These are phyloP conservation scores for Gilbertella persicaria DNA, from an alignment of 371 early-diverging fungal genomes.

Conservation along the genomic window DNA sequence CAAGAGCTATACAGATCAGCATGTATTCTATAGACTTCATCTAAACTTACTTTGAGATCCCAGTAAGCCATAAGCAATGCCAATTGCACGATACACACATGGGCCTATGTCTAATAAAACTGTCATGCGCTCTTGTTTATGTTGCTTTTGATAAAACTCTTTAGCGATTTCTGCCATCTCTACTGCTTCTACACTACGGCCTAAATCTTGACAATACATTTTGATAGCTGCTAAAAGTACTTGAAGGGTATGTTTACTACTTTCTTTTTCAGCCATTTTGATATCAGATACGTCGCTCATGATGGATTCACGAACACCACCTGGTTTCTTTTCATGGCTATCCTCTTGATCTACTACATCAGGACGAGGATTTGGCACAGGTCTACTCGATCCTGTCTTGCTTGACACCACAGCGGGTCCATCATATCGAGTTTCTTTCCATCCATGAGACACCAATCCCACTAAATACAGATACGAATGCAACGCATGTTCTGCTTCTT, in stretches of 20 bases:
- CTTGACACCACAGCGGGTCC: constrained; percentile 37
- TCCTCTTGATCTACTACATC: constrained; percentile 11
- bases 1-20: constrained; percentile 46
- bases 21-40: not conserved
- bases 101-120: constrained; percentile 22
- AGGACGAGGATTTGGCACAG: constrained; percentile 18
- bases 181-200: constrained; percentile 45
- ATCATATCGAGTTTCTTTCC: constrained; percentile 27
- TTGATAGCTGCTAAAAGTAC: constrained; percentile 50
- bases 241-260: constrained; percentile 33
- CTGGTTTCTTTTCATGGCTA: not conserved
- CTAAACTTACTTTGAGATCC: constrained; percentile 58
- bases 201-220: constrained; percentile 52
- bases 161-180: constrained; percentile 51
- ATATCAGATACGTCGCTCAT: constrained; percentile 25
- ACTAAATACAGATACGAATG: constrained; percentile 63
- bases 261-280: constrained; percentile 32
- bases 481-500: constrained; percentile 73
- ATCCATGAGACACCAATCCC: constrained; percentile 39
- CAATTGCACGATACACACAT: constrained; percentile 56
- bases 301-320: not conserved
- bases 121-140: not conserved
- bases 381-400: constrained; percentile 22
- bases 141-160: constrained; percentile 27
- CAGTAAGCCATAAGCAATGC: constrained; percentile 64